Percentiles rank a stretch among this genome's conserved stretches.
Conservation (phyloP, 805 yeast species). For the Candida schatavii region DNA sequence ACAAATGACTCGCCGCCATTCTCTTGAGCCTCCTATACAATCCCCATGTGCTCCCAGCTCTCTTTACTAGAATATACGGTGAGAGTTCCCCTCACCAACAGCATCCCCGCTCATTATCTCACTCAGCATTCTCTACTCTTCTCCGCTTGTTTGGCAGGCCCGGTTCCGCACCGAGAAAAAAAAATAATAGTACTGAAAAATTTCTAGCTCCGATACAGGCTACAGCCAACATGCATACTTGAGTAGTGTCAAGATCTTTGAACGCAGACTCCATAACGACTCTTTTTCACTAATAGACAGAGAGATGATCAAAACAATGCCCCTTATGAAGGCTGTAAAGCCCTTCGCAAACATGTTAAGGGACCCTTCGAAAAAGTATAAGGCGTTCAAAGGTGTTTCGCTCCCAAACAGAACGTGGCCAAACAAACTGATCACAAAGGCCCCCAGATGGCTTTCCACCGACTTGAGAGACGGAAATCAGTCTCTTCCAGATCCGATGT, state of each 20-base stretch:
- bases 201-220: conserved; percentile 1
- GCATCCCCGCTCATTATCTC: too few species aligned
- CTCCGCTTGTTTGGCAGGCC: too few species aligned
- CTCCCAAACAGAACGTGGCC: conserved; percentile 76
- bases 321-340: conserved; percentile 5
- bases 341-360: conserved; percentile 32
- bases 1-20: too few species aligned
- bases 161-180: conserved; percentile 1
- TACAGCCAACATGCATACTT: not conserved
- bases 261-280: not conserved
- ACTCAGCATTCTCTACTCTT: too few species aligned
- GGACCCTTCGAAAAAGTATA: conserved; percentile 65
- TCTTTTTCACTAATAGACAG: not conserved
- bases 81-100: too few species aligned
- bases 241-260: not conserved
- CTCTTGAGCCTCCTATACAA: too few species aligned
- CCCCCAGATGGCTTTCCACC: conserved; percentile 83
- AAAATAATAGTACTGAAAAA: not conserved
- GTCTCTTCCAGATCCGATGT: conserved; percentile 83
- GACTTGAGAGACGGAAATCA: conserved; percentile 85
- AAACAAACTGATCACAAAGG: conserved; percentile 47
- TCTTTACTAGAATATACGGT: too few species aligned
- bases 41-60: too few species aligned
- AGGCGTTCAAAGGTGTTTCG: conserved; percentile 51
- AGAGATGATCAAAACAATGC: conserved; percentile 4